A percentile compares a stretch with the other conserved stretches of the same genome.
Evolutionary conservation across 441 rosid species (phyloP).

Genomic region (Pelargonium citronellum): DNA sequence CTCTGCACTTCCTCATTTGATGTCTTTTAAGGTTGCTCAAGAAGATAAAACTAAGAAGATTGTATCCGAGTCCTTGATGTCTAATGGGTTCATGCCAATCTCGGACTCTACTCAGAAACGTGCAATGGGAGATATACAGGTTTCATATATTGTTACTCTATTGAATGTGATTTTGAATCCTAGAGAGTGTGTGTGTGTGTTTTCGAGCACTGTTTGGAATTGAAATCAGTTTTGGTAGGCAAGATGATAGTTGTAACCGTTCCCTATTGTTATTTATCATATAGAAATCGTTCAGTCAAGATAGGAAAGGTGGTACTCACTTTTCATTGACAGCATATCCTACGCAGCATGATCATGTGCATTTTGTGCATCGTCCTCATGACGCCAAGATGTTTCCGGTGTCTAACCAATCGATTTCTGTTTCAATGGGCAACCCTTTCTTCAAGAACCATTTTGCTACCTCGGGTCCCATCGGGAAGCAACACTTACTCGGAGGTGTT

Average conservation of each 20-base stretch:
- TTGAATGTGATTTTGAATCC: not conserved
- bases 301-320: slow-evolving; percentile 30
- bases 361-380: slow-evolving; percentile 24
- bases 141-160: slow-evolving; percentile 5
- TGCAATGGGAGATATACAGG: slow-evolving; percentile 31
- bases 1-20: slow-evolving; percentile 35
- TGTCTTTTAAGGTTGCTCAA: slow-evolving; percentile 38
- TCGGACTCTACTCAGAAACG: slow-evolving; percentile 23
- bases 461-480: slow-evolving; percentile 24
- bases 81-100: slow-evolving; percentile 33
- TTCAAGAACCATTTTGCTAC: slow-evolving; percentile 30
- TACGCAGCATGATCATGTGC: slow-evolving; percentile 29
- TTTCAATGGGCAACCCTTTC: slow-evolving; percentile 27
- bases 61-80: slow-evolving; percentile 26
- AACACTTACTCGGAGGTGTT: slow-evolving; percentile 41
- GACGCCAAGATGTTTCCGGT: slow-evolving; percentile 37
- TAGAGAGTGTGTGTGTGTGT: not conserved
- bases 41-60: slow-evolving; percentile 35
- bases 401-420: slow-evolving; percentile 24
- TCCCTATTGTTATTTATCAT: slow-evolving; percentile 18
- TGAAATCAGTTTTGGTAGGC: slow-evolving; percentile 15
- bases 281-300: slow-evolving; percentile 34
- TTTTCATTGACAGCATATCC: slow-evolving; percentile 32
- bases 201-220: not conserved
- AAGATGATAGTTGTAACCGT: not conserved